Evolutionary conservation across 768 basidiomycete genomes (phyloP), one percentile per base, ranked within the genome.

Genomic region (Gymnopilus dilepis): DNA sequence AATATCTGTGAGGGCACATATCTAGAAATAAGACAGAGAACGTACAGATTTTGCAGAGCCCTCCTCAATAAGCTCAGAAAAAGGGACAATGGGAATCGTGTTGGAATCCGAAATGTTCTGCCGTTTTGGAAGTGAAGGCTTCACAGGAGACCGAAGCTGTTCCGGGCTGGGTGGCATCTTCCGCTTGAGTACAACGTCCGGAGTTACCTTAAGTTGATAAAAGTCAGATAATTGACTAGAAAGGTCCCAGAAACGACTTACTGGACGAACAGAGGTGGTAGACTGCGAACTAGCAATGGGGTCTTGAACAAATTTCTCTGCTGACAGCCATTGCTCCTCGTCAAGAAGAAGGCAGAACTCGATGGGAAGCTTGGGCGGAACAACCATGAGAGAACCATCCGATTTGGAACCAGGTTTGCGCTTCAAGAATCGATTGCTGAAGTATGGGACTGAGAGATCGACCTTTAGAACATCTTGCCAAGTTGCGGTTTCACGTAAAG

Each of bases 401-500:
- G 22, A 11, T 22, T 45, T 45, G 5, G 21, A 45, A 6, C 43
- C 21, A 41, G 33, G 31, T 8, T 45, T 45, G 9, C 24, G n/a
- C 43, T 45, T 45, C 21, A 24, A 2, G 13, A 45, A 45, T 11
- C 43, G 43, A 19, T 37, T 37, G 2, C 41, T 19, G 38, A 56
- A 56, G n/a, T 56, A 56, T 6, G 54, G 37, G 21, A 21, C 5
- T 0, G n/a, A 21, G 6, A 7, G 37, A 26, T 56, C 54, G 13
- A 22, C 38, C 7, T 56, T 37, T 11, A 28, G 13, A 24, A 56
- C 37, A 26, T 56, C 54, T 24, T 56, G 54, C 54, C 54, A 56
- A 19, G 17, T 56, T 5, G 12, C 6, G 8, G 54, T 41, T 56
- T 56, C 54, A 22, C 54, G 54, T 3, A 56, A 13, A 28, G 21